Conservation (phyloP, 495 filamentous ascomycete species). For the Cryomyces antarcticus region DNA sequence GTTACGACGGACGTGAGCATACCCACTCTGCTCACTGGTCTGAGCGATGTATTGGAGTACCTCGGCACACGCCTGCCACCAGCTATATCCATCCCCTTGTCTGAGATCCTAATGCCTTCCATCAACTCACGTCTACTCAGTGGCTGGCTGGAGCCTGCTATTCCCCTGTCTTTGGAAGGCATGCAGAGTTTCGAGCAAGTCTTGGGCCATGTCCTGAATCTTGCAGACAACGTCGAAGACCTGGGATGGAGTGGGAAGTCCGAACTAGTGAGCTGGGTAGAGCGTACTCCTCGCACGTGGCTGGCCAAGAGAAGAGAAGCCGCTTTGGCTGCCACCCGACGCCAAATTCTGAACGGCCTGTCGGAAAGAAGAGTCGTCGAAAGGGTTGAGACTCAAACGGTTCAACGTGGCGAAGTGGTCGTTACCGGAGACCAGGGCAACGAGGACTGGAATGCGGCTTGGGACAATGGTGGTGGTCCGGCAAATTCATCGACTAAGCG, state of each 20-base stretch:
- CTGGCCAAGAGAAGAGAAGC: constrained; percentile 62
- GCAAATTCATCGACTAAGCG: constrained; percentile 18
- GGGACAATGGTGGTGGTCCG: constrained; percentile 33
- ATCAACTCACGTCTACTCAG: constrained; percentile 44
- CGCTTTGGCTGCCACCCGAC: constrained; percentile 52
- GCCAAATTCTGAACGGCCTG: constrained; percentile 41
- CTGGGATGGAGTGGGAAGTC: constrained; percentile 48
- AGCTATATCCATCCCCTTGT: constrained; percentile 38
- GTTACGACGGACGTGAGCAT: constrained; percentile 17
- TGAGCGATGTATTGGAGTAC: constrained; percentile 42
- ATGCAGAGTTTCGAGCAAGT: constrained; percentile 47
- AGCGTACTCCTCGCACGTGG: constrained; percentile 63
- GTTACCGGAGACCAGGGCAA: constrained; percentile 31
- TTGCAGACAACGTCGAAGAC: constrained; percentile 39
- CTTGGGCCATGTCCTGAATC: constrained; percentile 35
- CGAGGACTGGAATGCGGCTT: constrained; percentile 55
- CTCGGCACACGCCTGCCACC: constrained; percentile 42
- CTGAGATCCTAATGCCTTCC: constrained; percentile 40
- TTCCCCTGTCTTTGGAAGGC: constrained; percentile 51
- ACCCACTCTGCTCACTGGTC: constrained; percentile 30
- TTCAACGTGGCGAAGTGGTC: constrained; percentile 44
- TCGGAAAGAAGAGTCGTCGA: constrained; percentile 47
- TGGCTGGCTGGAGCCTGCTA: constrained; percentile 50
- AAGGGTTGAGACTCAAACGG: constrained; percentile 61
- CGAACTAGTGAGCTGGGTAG: constrained; percentile 59